phyloP scores from a whole-genome alignment of 495 filamentous ascomycete species.

The Parathielavia appendiculata region DNA sequence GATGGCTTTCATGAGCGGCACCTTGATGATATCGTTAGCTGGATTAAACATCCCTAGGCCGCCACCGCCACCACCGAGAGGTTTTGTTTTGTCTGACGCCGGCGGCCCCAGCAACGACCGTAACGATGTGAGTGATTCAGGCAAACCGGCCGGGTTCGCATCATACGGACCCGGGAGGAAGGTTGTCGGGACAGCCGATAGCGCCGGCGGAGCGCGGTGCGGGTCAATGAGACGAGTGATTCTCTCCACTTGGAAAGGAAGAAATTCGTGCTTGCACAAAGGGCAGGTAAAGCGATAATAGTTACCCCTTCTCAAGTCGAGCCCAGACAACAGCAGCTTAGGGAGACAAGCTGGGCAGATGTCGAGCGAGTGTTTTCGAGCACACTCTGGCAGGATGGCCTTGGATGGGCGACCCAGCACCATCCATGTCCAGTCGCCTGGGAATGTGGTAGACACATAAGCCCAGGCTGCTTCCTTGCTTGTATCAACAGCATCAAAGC shows the following conservation, averaged over 20 bases:
- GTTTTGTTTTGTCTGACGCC: background rate
- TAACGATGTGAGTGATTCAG: background rate
- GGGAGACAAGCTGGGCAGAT: slow-evolving; percentile 11
- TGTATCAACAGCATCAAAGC: slow-evolving; percentile 1
- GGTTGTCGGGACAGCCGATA: background rate
- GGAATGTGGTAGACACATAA: background rate
- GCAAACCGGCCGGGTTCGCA: background rate
- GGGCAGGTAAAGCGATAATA: slow-evolving; percentile 13
- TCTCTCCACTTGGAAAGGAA: slow-evolving; percentile 9
- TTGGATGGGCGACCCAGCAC: slow-evolving; percentile 6
- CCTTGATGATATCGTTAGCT: background rate
- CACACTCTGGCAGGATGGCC: slow-evolving; percentile 2
- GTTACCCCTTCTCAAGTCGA: slow-evolving; percentile 1
- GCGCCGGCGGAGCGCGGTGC: background rate
- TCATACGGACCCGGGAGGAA: background rate
- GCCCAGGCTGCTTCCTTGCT: slow-evolving; percentile 7
- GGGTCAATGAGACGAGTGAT: slow-evolving; percentile 11
- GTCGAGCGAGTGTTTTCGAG: slow-evolving; percentile 12
- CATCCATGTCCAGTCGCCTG: slow-evolving; percentile 14
- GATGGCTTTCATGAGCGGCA: slow-evolving; percentile 55
- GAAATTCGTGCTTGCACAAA: slow-evolving; percentile 1
- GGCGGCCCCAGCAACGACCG: too few relatives aligned
- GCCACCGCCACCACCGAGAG: background rate
- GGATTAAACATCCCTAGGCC: background rate
- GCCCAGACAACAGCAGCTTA: slow-evolving; percentile 5